Evolutionary conservation across 345 rosid genomes (phyloP), one percentile per base, ranked within the genome.

Genomic region (Abelmoschus esculentus): DNA sequence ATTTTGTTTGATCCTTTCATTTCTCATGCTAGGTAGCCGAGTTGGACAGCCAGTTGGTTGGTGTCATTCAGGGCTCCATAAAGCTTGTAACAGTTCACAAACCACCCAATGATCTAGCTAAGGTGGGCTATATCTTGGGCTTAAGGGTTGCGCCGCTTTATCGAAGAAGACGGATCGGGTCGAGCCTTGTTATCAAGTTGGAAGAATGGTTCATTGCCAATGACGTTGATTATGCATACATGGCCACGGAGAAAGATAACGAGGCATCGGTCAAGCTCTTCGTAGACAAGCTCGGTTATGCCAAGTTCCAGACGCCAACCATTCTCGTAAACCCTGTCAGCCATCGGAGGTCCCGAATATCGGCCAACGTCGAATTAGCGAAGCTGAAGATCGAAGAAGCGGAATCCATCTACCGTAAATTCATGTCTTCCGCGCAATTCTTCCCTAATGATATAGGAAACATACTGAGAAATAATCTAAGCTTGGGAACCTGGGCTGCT

Each of bases 401-500:
- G 6, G 84, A 77, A 78, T 71, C 64, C 19, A 61, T 83, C 13
- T 89, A 89, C 75, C 76, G 77, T 22, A 81, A 73, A 42, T 76
- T 78, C 73, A 80, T 89, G 86, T 32, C 81, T 4, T 75, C 83
- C 15, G 67, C 84, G 1, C 96, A 89, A 61, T 84, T 91, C 75
- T 91, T 91, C 74, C 97, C 97, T 0, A 67, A 70, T 0, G 97
- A 91, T 74, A 86, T 91, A 19, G 85, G 81, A 4, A 72, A 47
- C 49, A 80, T 91, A 52, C 76, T 91, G 63, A 73, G 82, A 50
- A 86, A 86, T 81, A 82, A 79, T 79, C 75, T 87, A 22, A 89
- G 86, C 63, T 66, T 89, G n/a, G 97, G 97, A 28, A 91, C 97
- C n/a, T 91, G 92, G 91, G 78, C 84, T 73, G 91, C 93, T 49